Evolutionary conservation across 2,329 filamentous ascomycete species (phyloP).

Genomic region (Acrocalymma vagum): DNA sequence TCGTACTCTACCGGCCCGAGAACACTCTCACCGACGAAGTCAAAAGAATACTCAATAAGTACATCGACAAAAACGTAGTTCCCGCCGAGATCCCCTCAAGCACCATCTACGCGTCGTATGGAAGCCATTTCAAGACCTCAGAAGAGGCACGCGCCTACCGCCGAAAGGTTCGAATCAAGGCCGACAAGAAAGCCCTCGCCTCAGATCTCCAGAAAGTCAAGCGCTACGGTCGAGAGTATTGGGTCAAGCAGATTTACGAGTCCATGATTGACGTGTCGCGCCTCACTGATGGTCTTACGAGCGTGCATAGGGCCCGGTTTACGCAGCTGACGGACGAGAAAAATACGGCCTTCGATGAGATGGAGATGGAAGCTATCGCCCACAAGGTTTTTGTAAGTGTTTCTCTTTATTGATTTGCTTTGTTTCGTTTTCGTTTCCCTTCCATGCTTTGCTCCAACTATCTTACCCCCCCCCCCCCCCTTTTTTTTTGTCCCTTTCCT

Average conservation of each 20-base stretch:
- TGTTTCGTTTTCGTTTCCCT: no score
- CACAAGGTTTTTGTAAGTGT: conserved; percentile 42
- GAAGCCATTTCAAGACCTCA: conserved; percentile 23
- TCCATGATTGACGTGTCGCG: conserved; percentile 33
- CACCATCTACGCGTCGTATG: conserved; percentile 25
- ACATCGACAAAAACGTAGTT: no score
- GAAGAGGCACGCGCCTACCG: conserved; percentile 28
- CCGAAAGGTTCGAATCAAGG: conserved; percentile 15
- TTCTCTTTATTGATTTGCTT: no score
- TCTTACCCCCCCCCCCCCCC: no score
- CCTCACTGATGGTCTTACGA: conserved; percentile 23
- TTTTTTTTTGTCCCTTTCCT: no score
- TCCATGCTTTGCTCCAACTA: no score
- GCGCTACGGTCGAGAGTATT: conserved; percentile 32
- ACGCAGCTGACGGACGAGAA: neutral
- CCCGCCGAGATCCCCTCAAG: no score
- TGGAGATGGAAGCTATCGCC: conserved; percentile 37
- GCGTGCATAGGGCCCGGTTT: conserved; percentile 31
- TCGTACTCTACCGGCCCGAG: no score
- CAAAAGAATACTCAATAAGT: no score
- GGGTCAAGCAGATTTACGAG: conserved; percentile 39
- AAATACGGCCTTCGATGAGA: conserved; percentile 7
- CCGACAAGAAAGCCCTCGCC: conserved; percentile 22
- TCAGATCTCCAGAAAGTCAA: conserved; percentile 30
- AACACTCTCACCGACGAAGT: no score